Evolutionary conservation across 306 rosid genomes (phyloP).

Genomic region (Quillaja saponaria): DNA sequence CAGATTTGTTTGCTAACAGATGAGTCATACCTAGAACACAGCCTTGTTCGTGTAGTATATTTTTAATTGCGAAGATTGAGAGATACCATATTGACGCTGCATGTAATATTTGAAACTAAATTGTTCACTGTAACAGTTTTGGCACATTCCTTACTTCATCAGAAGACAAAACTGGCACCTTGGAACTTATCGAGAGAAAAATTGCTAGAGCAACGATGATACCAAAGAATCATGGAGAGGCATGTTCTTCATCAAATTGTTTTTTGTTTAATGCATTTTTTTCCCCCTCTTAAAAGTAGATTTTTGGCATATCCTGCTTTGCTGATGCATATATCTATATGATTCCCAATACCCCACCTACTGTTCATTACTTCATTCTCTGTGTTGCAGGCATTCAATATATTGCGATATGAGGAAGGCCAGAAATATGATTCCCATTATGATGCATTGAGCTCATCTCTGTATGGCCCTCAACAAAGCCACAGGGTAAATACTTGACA

Average conservation of each 20-base stretch:
- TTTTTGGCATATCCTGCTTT: not conserved
- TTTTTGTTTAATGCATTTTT: not conserved
- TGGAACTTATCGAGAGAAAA: constrained; percentile 54
- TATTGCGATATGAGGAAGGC: constrained; percentile 57
- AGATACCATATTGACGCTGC: constrained; percentile 14
- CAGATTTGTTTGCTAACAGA: not conserved
- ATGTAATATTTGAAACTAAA: constrained; percentile 14
- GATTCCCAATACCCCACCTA: no score
- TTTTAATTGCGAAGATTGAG: constrained; percentile 2
- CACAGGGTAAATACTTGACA: constrained; percentile 50
- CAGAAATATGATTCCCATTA: constrained; percentile 70
- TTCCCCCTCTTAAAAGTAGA: no score
- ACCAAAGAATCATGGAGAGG: constrained; percentile 60
- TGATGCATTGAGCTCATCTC: constrained; percentile 53
- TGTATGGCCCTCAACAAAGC: constrained; percentile 53
- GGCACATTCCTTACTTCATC: constrained; percentile 58
- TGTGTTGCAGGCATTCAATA: constrained; percentile 58
- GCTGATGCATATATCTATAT: not conserved
- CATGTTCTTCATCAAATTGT: constrained; percentile 15
- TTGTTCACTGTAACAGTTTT: constrained; percentile 43
- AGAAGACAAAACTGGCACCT: constrained; percentile 51
- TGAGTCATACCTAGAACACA: constrained; percentile 15
- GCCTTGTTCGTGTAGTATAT: no score
- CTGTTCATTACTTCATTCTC: not conserved
- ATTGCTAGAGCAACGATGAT: constrained; percentile 59